Percentiles rank a stretch among this genome's conserved stretches.
These are phyloP conservation scores for Botrytis fragariae DNA, from an alignment of 2,329 filamentous ascomycete genomes.

Conservation along the genomic window DNA sequence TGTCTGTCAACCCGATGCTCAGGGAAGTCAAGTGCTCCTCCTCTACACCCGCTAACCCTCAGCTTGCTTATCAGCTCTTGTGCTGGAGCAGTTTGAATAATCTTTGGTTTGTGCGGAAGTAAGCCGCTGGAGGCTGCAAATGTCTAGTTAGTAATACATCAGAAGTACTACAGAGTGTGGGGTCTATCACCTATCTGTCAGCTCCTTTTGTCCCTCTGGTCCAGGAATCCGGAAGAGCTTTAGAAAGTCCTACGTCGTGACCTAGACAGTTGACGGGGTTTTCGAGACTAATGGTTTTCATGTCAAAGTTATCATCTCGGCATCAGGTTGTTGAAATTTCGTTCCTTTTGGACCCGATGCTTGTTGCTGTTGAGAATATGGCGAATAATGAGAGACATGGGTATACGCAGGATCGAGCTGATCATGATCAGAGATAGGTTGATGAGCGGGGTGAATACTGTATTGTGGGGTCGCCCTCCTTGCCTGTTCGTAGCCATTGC, in stretches of 20 bases:
- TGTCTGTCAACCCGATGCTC: background rate
- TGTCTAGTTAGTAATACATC: background rate
- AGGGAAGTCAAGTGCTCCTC: background rate
- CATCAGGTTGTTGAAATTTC: background rate
- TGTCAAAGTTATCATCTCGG: background rate
- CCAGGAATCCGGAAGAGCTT: background rate
- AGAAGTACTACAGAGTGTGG: background rate
- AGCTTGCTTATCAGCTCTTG: background rate
- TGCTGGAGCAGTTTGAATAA: background rate
- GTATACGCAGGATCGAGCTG: constrained; percentile 31
- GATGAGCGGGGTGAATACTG: constrained; percentile 30
- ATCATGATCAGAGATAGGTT: constrained; percentile 25
- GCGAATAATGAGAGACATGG: constrained; percentile 40
- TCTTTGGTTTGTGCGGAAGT: background rate
- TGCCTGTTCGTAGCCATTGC: constrained; percentile 33
- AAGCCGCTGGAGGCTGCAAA: background rate
- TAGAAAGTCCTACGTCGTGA: background rate
- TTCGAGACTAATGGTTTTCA: background rate
- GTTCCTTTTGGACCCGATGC: constrained; percentile 18
- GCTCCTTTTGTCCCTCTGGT: no score
- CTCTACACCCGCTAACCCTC: background rate
- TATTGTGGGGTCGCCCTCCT: constrained; percentile 31
- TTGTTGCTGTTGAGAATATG: constrained; percentile 40
- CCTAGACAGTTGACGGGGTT: background rate
- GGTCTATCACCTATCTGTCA: background rate